Evolutionary conservation across 129 eudicot genomes (phyloP), one percentile per base, ranked within the genome.

Genomic region (Arctium minus): DNA sequence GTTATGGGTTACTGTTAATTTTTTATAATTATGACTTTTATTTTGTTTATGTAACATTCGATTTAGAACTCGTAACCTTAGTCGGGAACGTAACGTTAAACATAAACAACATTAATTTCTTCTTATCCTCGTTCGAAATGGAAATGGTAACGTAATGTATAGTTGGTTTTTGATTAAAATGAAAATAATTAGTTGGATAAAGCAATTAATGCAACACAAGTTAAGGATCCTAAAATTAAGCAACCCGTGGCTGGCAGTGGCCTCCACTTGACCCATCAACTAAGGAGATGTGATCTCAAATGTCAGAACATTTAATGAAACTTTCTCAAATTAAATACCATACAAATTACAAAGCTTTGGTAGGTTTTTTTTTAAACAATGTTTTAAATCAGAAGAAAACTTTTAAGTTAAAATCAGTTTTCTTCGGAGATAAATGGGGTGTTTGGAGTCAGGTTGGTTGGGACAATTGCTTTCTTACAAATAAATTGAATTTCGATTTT

Each of bases 191-290:
- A 18, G 15, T 17, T 53, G 30, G 79, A 60, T 13, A 32, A 44
- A 79, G 18, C 33, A 65, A 39, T 18, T 31, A 73, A 84, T 73
- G 75, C 37, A 62, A 77, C 72, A 78, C 78, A 53, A 72, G 74
- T 77, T 36, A 70, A 74, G 76, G 80, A 79, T 84, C 87, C 87
- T 35, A 44, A 84, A 84, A 79, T 73, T 70, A 79, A 84, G 87
- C 76, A 79, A 79, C 11, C 84, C 42, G 56, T 79, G 84, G 36
- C 27, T 22, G 27, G 64, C 65, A 22, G 27, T 84, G 87, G 80
- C 80, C 69, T 79, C 65, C 80, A 84, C 87, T 84, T 84, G 87
- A 84, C 87, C 87, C 84, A 76, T 70, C 80, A 79, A 84, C 80
- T 73, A 73, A 32, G 87, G 87, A 84, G 87, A 84, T 84, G 87